phyloP scores from a whole-genome alignment of 768 basidiomycete species.

The Saitozyma sp. region DNA sequence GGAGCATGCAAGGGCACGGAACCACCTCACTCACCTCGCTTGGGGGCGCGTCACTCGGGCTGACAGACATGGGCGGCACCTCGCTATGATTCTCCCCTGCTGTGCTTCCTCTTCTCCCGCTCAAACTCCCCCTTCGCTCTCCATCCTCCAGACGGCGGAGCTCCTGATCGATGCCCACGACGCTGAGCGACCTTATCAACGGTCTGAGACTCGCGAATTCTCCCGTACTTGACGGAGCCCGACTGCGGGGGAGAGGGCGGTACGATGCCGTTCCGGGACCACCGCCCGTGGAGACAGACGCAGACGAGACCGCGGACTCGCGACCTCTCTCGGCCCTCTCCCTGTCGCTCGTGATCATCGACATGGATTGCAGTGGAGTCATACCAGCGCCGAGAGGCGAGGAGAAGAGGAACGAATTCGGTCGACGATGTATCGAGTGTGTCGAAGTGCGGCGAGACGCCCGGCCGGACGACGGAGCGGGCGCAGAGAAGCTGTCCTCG shows the following conservation, averaged over 20 bases:
- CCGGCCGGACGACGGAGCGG: constrained; percentile 12
- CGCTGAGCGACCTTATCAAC: constrained; percentile 30
- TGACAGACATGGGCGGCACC: constrained; percentile 41
- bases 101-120: constrained; percentile 5
- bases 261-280: not conserved
- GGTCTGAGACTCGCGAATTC: constrained; percentile 16
- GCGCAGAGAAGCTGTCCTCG: constrained; percentile 27
- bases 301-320: not conserved
- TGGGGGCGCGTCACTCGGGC: constrained; percentile 42
- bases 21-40: constrained; percentile 28
- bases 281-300: not conserved
- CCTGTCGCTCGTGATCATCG: not conserved
- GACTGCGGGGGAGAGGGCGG: not conserved
- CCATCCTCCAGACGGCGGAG: not conserved
- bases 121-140: constrained; percentile 6
- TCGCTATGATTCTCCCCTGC: constrained; percentile 2
- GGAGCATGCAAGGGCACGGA: not conserved
- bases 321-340: not conserved
- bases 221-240: not conserved
- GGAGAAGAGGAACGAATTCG: constrained; percentile 39
- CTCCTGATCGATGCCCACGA: constrained; percentile 23
- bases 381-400: constrained; percentile 38
- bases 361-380: constrained; percentile 30
- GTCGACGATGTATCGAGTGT: constrained; percentile 30
- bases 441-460: constrained; percentile 27